These are phyloP conservation scores for Setomelanomma holmii DNA, from an alignment of 2,329 filamentous ascomycete species.

Conservation along the genomic window DNA sequence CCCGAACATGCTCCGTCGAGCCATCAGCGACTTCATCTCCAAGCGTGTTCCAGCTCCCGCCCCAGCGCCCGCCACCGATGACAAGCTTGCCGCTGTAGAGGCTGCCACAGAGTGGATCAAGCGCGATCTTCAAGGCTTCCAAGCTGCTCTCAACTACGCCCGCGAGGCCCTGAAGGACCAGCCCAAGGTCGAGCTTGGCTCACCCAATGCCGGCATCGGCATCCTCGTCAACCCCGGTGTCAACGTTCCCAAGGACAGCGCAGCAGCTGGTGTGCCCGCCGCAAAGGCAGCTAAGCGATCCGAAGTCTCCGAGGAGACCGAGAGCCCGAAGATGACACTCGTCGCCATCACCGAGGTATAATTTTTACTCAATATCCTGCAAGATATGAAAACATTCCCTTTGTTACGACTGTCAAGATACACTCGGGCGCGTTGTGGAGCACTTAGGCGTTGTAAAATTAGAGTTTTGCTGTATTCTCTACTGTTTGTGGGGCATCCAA, in stretches of 20 bases:
- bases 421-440: background rate
- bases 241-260: conserved; percentile 47
- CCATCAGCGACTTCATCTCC: conserved; percentile 30
- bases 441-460: conserved; percentile 4
- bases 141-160: conserved; percentile 57
- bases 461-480: conserved; percentile 4
- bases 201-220: conserved; percentile 53
- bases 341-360: conserved; percentile 49
- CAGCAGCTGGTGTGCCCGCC: conserved; percentile 41
- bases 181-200: conserved; percentile 59
- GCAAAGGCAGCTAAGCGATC: conserved; percentile 31
- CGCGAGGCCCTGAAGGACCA: conserved; percentile 55
- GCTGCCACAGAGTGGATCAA: conserved; percentile 51
- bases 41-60: conserved; percentile 35
- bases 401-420: conserved; percentile 6
- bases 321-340: conserved; percentile 49
- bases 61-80: conserved; percentile 8
- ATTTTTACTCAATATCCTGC: conserved; percentile 9
- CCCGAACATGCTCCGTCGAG: conserved; percentile 32
- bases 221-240: conserved; percentile 48
- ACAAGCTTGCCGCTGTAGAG: conserved; percentile 40
- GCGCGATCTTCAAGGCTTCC: conserved; percentile 58
- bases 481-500: conserved; percentile 2
- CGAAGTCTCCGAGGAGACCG: conserved; percentile 39
- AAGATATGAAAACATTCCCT: conserved; percentile 5